Evolutionary conservation across 2,329 filamentous ascomycete species (phyloP).

Genomic region (Bipolaris cookei): DNA sequence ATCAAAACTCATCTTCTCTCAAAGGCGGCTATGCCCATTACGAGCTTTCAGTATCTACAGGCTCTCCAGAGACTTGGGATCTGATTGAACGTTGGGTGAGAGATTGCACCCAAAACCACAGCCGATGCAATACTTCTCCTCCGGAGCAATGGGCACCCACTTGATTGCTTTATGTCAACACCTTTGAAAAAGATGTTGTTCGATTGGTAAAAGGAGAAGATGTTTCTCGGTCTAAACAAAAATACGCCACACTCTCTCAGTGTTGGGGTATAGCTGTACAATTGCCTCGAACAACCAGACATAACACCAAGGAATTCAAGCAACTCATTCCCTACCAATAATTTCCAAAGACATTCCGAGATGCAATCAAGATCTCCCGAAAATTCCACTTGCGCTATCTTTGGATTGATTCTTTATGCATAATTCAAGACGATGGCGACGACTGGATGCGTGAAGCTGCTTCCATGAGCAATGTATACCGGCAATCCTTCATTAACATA

Average conservation of each 20-base stretch:
- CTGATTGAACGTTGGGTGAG: not conserved
- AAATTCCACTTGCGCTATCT: not conserved
- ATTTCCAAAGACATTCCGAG: not conserved
- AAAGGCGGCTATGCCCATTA: not conserved
- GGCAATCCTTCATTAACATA: slow-evolving; percentile 3
- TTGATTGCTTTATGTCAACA: not conserved
- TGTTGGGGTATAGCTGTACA: not conserved
- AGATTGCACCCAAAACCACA: not conserved
- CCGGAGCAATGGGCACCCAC: not conserved
- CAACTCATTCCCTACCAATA: not conserved
- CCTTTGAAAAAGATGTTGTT: not conserved
- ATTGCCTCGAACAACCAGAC: not conserved
- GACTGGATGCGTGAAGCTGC: not conserved
- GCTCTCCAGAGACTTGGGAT: not conserved
- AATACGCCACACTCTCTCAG: slow-evolving; percentile 4
- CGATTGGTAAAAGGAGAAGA: not conserved
- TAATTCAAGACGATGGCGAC: not conserved
- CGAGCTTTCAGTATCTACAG: not conserved
- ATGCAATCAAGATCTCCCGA: not conserved
- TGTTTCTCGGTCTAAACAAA: not conserved
- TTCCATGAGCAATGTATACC: slow-evolving; percentile 4
- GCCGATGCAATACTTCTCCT: not conserved
- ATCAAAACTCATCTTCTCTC: not conserved
- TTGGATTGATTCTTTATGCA: slow-evolving; percentile 8
- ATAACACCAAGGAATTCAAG: not conserved